phyloP scores from a whole-genome alignment of 2,329 filamentous ascomycete genomes.

The Pseudopithomyces chartarum region DNA sequence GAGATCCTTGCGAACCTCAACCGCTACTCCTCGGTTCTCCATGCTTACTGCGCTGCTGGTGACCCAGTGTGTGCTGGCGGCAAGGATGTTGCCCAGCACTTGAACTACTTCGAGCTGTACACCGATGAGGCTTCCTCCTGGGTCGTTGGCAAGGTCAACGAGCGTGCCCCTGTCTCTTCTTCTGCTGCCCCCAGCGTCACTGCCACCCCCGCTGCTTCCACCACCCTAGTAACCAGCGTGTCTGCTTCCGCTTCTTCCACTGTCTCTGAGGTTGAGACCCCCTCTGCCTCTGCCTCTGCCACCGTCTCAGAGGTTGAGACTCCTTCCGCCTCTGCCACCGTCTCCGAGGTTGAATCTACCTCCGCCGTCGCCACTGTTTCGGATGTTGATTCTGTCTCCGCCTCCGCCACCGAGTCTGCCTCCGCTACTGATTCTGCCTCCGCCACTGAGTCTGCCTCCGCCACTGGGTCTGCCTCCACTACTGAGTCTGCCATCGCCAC shows the following conservation, averaged over 20 bases:
- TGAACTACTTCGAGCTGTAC: slow-evolving; percentile 57
- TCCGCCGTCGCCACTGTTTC: too few species aligned
- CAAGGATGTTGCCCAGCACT: slow-evolving; percentile 60
- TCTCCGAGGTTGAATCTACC: too few species aligned
- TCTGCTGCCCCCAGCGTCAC: neutral
- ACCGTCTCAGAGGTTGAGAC: neutral
- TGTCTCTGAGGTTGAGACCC: neutral
- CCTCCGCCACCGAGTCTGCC: neutral
- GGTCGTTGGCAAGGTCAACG: slow-evolving; percentile 27
- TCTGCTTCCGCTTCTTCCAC: neutral
- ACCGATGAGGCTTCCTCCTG: slow-evolving; percentile 27
- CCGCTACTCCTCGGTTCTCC: slow-evolving; percentile 53
- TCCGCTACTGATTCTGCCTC: neutral
- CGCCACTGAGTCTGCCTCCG: neutral
- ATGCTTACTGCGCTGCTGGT: slow-evolving; percentile 65
- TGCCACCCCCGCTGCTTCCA: neutral
- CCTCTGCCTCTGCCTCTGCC: neutral
- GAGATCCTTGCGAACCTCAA: slow-evolving; percentile 23
- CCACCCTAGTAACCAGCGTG: neutral
- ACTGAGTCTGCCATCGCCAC: neutral
- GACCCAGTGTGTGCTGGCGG: slow-evolving; percentile 70
- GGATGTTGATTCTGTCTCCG: too few species aligned
- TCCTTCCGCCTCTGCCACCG: too few species aligned
- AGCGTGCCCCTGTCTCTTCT: neutral
- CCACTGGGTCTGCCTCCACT: neutral